A percentile compares a stretch with the other conserved stretches of the same genome.
Evolutionary conservation across 805 yeast species (phyloP).

Genomic region (Spathaspora arborariae): DNA sequence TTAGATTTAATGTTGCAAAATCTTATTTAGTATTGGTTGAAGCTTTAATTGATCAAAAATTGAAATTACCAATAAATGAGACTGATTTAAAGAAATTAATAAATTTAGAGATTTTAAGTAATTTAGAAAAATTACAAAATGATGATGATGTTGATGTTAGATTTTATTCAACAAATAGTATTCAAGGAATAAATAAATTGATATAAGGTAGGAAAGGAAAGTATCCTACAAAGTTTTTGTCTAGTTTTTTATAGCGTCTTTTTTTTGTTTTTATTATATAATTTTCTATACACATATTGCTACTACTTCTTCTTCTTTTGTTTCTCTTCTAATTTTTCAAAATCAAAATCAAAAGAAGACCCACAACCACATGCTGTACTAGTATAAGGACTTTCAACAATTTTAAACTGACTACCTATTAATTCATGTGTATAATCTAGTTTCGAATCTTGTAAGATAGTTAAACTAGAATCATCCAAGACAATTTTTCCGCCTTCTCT

Average conservation of each 20-base stretch:
- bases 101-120: slow-evolving; percentile 53
- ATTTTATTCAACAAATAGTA: slow-evolving; percentile 71
- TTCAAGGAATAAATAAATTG: slow-evolving; percentile 17
- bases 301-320: slow-evolving; percentile 10
- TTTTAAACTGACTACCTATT: slow-evolving; percentile 91
- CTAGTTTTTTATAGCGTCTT: not conserved
- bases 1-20: slow-evolving; percentile 92
- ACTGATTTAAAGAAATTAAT: slow-evolving; percentile 24
- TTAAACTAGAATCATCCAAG: slow-evolving; percentile 76
- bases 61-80: slow-evolving; percentile 8
- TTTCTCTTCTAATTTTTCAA: slow-evolving; percentile 29
- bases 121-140: slow-evolving; percentile 56
- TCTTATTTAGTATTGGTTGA: slow-evolving; percentile 62
- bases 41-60: slow-evolving; percentile 32
- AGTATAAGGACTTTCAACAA: slow-evolving; percentile 86
- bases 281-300: not conserved
- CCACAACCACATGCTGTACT: slow-evolving; percentile 48
- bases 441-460: slow-evolving; percentile 78
- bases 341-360: slow-evolving; percentile 44
- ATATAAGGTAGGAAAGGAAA: not conserved
- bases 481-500: slow-evolving; percentile 56
- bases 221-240: no score
- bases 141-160: slow-evolving; percentile 90
- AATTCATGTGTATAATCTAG: slow-evolving; percentile 88
- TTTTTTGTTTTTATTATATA: not conserved